phyloP scores from a whole-genome alignment of 768 basidiomycete species.

The Termitomyces sp. region DNA sequence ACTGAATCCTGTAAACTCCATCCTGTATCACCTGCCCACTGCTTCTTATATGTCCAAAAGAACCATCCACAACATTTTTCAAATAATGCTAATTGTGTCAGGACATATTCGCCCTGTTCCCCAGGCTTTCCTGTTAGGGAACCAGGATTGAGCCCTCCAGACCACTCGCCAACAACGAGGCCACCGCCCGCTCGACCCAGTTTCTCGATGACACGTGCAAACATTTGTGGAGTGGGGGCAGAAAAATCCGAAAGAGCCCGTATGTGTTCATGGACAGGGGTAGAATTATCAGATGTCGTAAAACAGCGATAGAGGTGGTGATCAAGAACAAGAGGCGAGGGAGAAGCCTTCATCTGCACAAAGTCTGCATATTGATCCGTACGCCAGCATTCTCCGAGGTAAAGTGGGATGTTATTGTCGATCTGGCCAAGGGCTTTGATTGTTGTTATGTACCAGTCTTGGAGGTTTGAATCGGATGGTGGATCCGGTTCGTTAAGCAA shows the following conservation, averaged over 20 bases:
- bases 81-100: conserved; percentile 61
- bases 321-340: conserved; percentile 55
- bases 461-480: conserved; percentile 40
- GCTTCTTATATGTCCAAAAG: conserved; percentile 84
- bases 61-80: conserved; percentile 69
- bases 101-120: conserved; percentile 42
- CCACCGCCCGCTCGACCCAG: conserved; percentile 28
- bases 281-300: conserved; percentile 49
- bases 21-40: conserved; percentile 56
- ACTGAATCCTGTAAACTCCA: conserved; percentile 71
- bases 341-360: conserved; percentile 24
- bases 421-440: conserved; percentile 46
- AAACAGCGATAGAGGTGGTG: conserved; percentile 85
- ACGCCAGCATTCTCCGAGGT: conserved; percentile 75
- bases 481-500: conserved; percentile 56
- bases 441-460: conserved; percentile 57
- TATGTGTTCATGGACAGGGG: conserved; percentile 50
- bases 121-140: conserved; percentile 36
- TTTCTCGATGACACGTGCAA: conserved; percentile 26
- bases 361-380: conserved; percentile 57
- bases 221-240: conserved; percentile 32
- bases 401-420: conserved; percentile 56
- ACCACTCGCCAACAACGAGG: conserved; percentile 76
- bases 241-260: conserved; percentile 34
- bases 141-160: conserved; percentile 63